Evolutionary conservation across 2,329 filamentous ascomycete genomes (phyloP).

Genomic region (Apiospora saccharicola): DNA sequence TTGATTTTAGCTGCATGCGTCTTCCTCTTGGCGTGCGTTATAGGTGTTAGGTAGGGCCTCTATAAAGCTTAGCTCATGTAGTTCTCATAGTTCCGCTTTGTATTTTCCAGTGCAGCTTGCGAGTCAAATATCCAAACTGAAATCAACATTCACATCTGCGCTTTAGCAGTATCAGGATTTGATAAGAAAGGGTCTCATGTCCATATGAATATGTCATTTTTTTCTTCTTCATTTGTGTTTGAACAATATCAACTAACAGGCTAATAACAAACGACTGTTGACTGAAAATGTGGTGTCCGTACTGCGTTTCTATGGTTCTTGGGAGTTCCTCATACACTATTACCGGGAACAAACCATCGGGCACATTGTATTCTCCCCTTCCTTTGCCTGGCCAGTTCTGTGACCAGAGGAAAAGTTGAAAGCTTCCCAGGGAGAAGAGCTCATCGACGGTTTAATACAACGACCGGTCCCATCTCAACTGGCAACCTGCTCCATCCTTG

Average conservation of each 20-base stretch:
- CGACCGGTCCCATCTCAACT: background rate
- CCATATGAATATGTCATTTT: background rate
- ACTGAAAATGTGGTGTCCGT: background rate
- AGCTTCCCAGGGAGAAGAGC: background rate
- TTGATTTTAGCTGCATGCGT: background rate
- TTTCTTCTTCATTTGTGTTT: background rate
- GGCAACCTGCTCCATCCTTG: background rate
- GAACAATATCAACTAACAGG: conserved; percentile 16
- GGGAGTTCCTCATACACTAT: background rate
- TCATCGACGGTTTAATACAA: background rate
- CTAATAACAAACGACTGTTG: conserved; percentile 13
- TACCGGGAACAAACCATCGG: background rate
- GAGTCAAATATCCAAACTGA: background rate
- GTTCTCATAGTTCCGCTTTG: background rate
- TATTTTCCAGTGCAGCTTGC: background rate
- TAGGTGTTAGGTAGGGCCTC: background rate
- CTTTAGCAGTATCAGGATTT: background rate
- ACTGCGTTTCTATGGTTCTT: background rate
- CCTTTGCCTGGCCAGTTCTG: background rate
- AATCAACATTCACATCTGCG: background rate
- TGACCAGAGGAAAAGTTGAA: background rate
- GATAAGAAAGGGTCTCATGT: background rate
- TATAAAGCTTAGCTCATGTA: no score
- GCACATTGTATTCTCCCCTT: background rate
- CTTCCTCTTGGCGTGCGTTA: background rate